phyloP scores from a whole-genome alignment of 345 rosid species.

The Gossypium australe region DNA sequence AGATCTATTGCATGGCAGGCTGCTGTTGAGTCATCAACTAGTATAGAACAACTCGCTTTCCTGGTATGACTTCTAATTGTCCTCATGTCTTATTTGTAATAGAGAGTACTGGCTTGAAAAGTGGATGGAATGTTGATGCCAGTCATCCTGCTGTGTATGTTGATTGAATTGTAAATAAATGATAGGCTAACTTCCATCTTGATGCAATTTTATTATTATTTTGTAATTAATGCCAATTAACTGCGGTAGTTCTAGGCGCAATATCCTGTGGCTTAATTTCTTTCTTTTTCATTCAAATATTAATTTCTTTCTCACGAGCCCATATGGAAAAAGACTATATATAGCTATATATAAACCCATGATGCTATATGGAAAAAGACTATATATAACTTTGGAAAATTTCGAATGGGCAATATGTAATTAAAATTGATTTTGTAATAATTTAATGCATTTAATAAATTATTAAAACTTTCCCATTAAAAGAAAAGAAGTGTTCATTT shows the following conservation, averaged over 20 bases:
- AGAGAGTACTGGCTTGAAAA: not conserved
- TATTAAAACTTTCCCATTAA: not conserved
- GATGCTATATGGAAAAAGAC: not conserved
- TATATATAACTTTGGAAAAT: not conserved
- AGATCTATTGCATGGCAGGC: conserved; percentile 77
- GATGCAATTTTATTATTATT: not conserved
- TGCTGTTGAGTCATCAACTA: conserved; percentile 80
- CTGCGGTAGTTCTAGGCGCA: not conserved
- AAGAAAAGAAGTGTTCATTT: not conserved
- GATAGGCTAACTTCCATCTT: not conserved
- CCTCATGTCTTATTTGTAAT: not conserved
- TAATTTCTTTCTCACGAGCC: not conserved
- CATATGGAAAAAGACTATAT: not conserved
- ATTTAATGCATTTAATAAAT: not conserved
- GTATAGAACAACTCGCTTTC: conserved; percentile 79
- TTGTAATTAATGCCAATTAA: not conserved
- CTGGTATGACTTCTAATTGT: conserved; percentile 39
- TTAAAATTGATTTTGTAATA: not conserved
- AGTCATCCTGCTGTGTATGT: not conserved
- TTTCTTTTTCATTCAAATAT: not conserved
- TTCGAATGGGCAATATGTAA: not conserved
- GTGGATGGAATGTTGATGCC: not conserved
- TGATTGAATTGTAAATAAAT: not conserved
- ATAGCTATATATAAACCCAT: not conserved
- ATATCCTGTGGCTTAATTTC: not conserved